Base-by-base conservation (phyloP, 768 basidiomycete genomes). In the Arthromyces matolae region DNA sequence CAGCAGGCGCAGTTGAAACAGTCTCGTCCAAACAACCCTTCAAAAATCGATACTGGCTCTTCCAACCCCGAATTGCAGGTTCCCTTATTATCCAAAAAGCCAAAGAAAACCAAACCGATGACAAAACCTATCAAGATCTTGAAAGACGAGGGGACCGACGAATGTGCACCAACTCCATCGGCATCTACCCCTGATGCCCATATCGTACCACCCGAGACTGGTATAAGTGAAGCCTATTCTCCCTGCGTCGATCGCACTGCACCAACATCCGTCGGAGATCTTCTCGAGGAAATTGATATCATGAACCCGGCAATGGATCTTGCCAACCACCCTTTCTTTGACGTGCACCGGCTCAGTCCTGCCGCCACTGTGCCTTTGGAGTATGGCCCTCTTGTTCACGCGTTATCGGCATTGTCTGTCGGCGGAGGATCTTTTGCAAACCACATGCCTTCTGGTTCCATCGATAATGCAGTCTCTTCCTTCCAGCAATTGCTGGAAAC, bases 401-500 rank as follows among this genome's bases (percentile, higher is more conserved):
- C 91, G 1, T 66, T 93, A 22, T 91, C 91, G 7, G 88, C 90
- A 10, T 71, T 93, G 28, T 92, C 91, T 1, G 86, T 89, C 12
- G 88, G 88, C 3, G 86, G 89, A 8, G 86, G 87, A 8, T 89
- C 87, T 6, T 91, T 91, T 58, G 83, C 88, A 29, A 84, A 82
- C 54, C 87, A 81, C 56, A 83, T 90, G 71, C 88, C 90, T 13
- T 83, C 87, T 5, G 86, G 87, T 9, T 88, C 89, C n/a, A 90
- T 92, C 60, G 90, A 93, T 63, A 88, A 89, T 25, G 89, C 90
- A 1, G 89, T 93, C 23, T 86, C 88, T 3, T 90, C 89, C 12
- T 93, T 93, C 71, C 89, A 93, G 56, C 89, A 91, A 58, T 71
- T 93, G 0, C 71, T 93, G 34, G 90, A 92, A 70, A 93, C 89